Percentiles rank a stretch among this genome's conserved stretches.
These are phyloP conservation scores for Fusarium subtropicale DNA, from an alignment of 2,329 filamentous ascomycete species.

Conservation along the genomic window DNA sequence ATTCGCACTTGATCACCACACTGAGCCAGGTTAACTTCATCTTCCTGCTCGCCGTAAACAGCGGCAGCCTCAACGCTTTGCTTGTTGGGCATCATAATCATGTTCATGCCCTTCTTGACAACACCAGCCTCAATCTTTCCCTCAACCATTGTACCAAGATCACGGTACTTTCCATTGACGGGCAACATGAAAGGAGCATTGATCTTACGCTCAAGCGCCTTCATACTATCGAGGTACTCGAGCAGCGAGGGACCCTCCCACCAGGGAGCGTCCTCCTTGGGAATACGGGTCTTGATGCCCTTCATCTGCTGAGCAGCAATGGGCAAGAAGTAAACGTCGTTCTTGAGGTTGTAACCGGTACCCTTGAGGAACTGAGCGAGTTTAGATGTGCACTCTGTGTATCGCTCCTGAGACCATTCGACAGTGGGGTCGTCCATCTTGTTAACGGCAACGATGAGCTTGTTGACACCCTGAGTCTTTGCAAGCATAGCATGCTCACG, in stretches of 20 bases:
- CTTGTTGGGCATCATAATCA: conserved; percentile 96
- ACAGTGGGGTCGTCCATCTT: conserved; percentile 99
- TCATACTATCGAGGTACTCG: conserved; percentile 95
- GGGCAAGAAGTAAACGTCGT: conserved; percentile 94
- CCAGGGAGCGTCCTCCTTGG: conserved; percentile 81
- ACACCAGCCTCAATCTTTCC: conserved; percentile 97
- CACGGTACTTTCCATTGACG: conserved; percentile 93
- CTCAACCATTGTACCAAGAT: conserved; percentile 97
- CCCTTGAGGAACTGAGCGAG: conserved; percentile 88
- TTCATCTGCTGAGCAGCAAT: conserved; percentile 88
- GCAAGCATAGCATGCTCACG: conserved; percentile 97
- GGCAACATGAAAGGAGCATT: conserved; percentile 99
- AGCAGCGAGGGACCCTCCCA: conserved; percentile 90
- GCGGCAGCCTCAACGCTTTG: conserved; percentile 83
- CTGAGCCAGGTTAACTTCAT: conserved; percentile 83
- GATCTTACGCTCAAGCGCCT: conserved; percentile 91
- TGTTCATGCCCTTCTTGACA: conserved; percentile 85
- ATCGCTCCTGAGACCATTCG: conserved; percentile 93
- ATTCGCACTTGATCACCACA: conserved; percentile 96
- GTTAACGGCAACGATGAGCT: conserved; percentile 94
- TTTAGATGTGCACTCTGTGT: conserved; percentile 92
- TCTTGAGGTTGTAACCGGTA: conserved; percentile 94
- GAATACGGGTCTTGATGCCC: conserved; percentile 89
- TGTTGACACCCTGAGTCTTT: conserved; percentile 98
- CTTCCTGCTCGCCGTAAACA: conserved; percentile 95